Percentiles rank a stretch among this genome's conserved stretches.
Evolutionary conservation across 2,329 filamentous ascomycete genomes (phyloP).

Genomic region (Aspergillus vadensis): DNA sequence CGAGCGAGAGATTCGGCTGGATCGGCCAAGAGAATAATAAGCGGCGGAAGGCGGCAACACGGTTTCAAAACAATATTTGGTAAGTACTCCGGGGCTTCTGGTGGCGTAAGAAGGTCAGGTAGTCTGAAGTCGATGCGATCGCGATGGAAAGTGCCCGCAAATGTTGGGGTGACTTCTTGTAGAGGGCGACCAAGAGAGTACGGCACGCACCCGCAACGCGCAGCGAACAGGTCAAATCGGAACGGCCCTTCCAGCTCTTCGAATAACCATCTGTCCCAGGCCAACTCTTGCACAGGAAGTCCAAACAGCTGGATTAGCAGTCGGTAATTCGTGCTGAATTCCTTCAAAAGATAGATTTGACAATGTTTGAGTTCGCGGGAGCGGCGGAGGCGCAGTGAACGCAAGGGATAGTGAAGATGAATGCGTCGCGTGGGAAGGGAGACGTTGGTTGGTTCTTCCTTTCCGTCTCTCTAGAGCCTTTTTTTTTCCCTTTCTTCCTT

Average conservation of each 20-base stretch:
- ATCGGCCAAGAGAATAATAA: conserved; percentile 13
- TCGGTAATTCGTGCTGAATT: conserved; percentile 16
- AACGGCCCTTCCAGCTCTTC: conserved; percentile 22
- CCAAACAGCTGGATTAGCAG: conserved; percentile 18
- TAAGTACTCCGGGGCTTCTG: conserved; percentile 12
- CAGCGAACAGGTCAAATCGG: conserved; percentile 34
- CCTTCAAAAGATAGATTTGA: conserved; percentile 20
- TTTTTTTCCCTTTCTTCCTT: neutral
- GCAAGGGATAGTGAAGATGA: conserved; percentile 31
- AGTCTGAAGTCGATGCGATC: conserved; percentile 22
- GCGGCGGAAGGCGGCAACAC: conserved; percentile 9
- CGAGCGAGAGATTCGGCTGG: conserved; percentile 20
- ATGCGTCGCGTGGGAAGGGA: conserved; percentile 36
- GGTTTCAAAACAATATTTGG: conserved; percentile 11
- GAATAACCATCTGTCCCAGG: conserved; percentile 24
- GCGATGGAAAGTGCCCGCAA: conserved; percentile 18
- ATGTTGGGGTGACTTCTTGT: conserved; percentile 13
- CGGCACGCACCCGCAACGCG: conserved; percentile 24
- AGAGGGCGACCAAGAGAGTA: conserved; percentile 18
- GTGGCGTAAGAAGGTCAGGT: conserved; percentile 23
- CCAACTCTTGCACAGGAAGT: conserved; percentile 15
- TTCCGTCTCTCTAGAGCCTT: conserved; percentile 1
- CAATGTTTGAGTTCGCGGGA: conserved; percentile 23
- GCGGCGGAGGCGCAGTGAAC: conserved; percentile 32
- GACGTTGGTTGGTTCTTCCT: conserved; percentile 13